Evolutionary conservation across 2,329 filamentous ascomycete species (phyloP).

Genomic region (Bipolaris gigantea): DNA sequence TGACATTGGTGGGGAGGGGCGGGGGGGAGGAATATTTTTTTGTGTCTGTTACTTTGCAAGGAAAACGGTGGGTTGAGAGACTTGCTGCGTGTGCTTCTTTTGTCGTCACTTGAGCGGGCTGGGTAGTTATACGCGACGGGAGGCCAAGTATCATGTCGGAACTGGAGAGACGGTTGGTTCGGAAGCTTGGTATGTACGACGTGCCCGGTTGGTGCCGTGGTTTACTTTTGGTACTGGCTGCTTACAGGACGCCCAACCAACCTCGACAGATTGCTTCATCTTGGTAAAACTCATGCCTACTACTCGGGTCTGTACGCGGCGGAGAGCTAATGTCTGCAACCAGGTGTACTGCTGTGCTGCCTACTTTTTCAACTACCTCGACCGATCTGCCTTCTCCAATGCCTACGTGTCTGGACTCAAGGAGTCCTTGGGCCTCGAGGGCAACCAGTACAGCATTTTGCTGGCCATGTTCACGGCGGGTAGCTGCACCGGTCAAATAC

Average conservation of each 20-base stretch:
- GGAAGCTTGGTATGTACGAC: conserved; percentile 24
- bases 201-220: too few relatives aligned
- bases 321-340: background rate
- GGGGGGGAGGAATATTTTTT: too few relatives aligned
- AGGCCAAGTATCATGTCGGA: conserved; percentile 13
- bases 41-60: background rate
- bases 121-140: conserved; percentile 9
- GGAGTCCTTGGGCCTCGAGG: conserved; percentile 26
- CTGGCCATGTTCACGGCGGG: conserved; percentile 36
- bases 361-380: conserved; percentile 40
- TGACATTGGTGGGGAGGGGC: background rate
- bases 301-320: too few relatives aligned
- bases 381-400: conserved; percentile 33
- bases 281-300: conserved; percentile 9
- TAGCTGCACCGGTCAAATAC: conserved; percentile 34
- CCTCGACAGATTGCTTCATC: conserved; percentile 29
- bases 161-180: conserved; percentile 29
- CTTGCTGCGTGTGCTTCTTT: background rate
- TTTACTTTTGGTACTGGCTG: background rate
- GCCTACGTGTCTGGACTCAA: conserved; percentile 37
- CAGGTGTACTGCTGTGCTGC: conserved; percentile 35
- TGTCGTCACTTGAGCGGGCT: background rate
- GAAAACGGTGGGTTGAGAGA: background rate
- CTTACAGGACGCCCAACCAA: background rate
- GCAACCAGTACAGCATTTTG: conserved; percentile 36